Evolutionary conservation across 441 rosid genomes (phyloP).

Genomic region (Theobroma grandiflorum): DNA sequence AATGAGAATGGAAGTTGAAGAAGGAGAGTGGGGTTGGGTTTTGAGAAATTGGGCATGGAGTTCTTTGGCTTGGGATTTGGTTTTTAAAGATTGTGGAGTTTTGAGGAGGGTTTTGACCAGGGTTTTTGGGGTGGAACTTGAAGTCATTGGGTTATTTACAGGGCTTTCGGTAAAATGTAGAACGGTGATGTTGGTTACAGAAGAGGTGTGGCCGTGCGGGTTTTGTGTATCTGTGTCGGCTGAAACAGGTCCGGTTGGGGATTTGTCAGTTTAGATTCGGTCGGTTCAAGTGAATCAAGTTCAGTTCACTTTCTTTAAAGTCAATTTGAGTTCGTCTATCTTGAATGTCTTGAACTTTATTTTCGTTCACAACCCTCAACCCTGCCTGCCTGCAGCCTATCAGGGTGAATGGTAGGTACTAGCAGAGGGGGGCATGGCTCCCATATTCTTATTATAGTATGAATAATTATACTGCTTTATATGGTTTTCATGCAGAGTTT

Average conservation of each 20-base stretch:
- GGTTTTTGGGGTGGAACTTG: slow-evolving; percentile 33
- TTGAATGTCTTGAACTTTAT: no score
- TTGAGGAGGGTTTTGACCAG: slow-evolving; percentile 46
- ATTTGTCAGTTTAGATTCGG: background rate
- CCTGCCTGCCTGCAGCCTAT: no score
- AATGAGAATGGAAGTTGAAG: slow-evolving; percentile 51
- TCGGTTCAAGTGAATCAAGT: no score
- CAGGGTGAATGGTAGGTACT: background rate
- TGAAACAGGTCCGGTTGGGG: background rate
- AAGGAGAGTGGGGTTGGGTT: slow-evolving; percentile 46
- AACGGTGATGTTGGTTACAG: background rate
- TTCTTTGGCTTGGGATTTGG: slow-evolving; percentile 64
- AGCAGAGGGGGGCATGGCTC: no score
- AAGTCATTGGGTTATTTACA: background rate
- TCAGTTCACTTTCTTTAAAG: no score
- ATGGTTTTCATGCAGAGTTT: no score
- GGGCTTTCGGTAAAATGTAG: background rate
- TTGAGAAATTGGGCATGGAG: slow-evolving; percentile 76
- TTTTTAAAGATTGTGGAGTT: slow-evolving; percentile 42
- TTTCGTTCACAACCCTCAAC: no score
- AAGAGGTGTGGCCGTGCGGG: background rate
- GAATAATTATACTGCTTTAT: no score
- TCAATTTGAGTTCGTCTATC: no score
- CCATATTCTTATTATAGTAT: no score
- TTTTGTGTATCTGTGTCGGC: background rate